Base-by-base conservation (phyloP, 257 asterid genomes). In the Solanum chmielewskii region DNA sequence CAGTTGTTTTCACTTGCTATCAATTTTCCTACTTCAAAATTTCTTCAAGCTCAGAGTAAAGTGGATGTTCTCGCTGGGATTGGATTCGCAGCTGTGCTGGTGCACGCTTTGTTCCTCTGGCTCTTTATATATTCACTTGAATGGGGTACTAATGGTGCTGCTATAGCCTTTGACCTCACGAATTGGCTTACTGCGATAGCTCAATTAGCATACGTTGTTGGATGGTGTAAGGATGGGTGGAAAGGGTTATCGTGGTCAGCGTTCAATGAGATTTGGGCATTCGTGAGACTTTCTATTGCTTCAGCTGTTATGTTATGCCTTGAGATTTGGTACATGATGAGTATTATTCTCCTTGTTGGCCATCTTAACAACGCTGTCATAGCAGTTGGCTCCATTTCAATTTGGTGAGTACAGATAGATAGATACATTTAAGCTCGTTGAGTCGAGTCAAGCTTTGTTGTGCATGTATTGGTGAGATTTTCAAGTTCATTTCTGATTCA, bases 151-250 rank as follows among this genome's bases (percentile, higher is more conserved):
- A 60, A 78, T 4, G 93, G 91, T 62, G 77, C 87, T 7, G 90
- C 90, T 39, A 27, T 86, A 1, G 88, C 86, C 16, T 27, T 91
- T 18, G 86, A 83, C 12, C 41, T 90, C 8, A 93, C 95, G 0
- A 89, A 92, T 71, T 94, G 96, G 95, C 87, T 93, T 2, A 76
- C 86, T 15, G 89, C 87, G 9, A 66, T 91, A 7, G 92, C 92
- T 0, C 86, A 93, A 87, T 69, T 94, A 23, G 89, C 68, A 2
- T 93, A 91, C 21, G 56, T 89, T 13, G 16, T 90, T 16, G 92
- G 93, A 7, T 90, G 96, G 87, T 93, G 97, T 85, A 94, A 95
- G 70, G 87, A 90, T 56, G 91, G 95, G 11, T 94, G 97, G 96
- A 87, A 88, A 0, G 95, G 96, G 1, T 91, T 94, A 12, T 90